Conservation (phyloP, 352 stramenopile genomes). For the Pythium rishiriense region DNA sequence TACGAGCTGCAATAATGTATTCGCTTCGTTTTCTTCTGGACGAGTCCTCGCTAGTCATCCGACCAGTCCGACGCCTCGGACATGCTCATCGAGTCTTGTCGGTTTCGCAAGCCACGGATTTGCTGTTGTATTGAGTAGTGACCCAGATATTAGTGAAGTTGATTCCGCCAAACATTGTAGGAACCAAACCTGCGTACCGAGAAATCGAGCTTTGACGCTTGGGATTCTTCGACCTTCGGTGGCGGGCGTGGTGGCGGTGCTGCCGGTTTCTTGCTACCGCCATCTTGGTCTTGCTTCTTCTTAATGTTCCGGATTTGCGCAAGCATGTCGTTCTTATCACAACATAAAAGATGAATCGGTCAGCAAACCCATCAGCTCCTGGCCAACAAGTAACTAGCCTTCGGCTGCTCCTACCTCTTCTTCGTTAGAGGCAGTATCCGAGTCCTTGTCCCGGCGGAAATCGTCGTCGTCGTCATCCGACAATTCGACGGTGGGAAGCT, state of each 20-base stretch:
- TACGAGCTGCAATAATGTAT: slow-evolving; percentile 18
- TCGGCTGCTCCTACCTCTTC: slow-evolving; percentile 46
- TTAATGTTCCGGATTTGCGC: slow-evolving; percentile 83
- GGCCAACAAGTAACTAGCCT: neutral
- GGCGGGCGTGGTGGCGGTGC: slow-evolving; percentile 22
- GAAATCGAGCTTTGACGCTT: slow-evolving; percentile 66
- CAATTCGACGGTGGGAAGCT: slow-evolving; percentile 74
- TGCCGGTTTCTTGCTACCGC: slow-evolving; percentile 12
- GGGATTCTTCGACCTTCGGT: slow-evolving; percentile 51
- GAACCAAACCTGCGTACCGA: slow-evolving; percentile 18
- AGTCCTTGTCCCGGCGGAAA: slow-evolving; percentile 32
- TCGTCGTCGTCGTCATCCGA: slow-evolving; percentile 79
- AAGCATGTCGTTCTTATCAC: slow-evolving; percentile 67
- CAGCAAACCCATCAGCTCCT: neutral
- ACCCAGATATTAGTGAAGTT: neutral
- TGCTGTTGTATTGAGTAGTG: slow-evolving; percentile 45
- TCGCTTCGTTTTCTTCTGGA: neutral
- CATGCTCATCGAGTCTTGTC: slow-evolving; percentile 76
- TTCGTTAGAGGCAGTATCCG: slow-evolving; percentile 66
- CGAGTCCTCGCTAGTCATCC: slow-evolving; percentile 46
- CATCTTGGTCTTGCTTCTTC: slow-evolving; percentile 70
- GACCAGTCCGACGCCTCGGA: slow-evolving; percentile 88
- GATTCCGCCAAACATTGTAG: neutral
- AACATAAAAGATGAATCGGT: slow-evolving; percentile 2
- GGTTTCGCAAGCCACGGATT: slow-evolving; percentile 81